phyloP scores from a whole-genome alignment of 129 eudicot genomes.

The Helianthus tuberosus region DNA sequence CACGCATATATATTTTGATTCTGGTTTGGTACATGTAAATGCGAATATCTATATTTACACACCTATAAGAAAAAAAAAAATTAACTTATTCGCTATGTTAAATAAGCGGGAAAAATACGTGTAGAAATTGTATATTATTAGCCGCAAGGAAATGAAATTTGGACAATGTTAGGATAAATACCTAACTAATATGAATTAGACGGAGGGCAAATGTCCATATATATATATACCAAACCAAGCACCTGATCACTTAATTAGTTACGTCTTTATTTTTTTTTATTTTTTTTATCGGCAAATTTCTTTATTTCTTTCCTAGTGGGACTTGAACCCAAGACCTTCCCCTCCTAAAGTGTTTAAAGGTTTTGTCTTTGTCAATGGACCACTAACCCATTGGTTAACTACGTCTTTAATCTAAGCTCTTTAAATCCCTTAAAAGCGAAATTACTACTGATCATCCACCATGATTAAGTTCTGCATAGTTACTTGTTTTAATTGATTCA shows the following conservation, averaged over 20 bases:
- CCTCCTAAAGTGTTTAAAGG: no score
- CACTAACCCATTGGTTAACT: no score
- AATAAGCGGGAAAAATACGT: not conserved
- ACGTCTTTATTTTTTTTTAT: no score
- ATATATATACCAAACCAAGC: not conserved
- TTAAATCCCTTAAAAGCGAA: not conserved
- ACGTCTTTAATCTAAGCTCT: not conserved
- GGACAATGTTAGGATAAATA: conserved; percentile 7
- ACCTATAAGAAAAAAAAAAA: no score
- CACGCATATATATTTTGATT: no score
- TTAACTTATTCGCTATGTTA: no score
- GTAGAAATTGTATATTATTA: not conserved
- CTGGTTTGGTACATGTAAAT: no score
- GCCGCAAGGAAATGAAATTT: not conserved
- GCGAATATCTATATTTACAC: no score
- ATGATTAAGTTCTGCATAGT: not conserved
- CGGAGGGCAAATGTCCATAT: not conserved
- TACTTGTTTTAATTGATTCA: not conserved
- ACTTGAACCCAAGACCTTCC: no score
- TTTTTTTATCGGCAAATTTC: no score
- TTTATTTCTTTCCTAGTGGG: no score
- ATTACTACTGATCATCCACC: not conserved
- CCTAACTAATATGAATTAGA: conserved; percentile 3
- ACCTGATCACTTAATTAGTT: not conserved
- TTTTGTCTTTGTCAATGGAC: no score